Conservation (phyloP, 2,329 filamentous ascomycete genomes). For the Mycocentrospora acerina region DNA sequence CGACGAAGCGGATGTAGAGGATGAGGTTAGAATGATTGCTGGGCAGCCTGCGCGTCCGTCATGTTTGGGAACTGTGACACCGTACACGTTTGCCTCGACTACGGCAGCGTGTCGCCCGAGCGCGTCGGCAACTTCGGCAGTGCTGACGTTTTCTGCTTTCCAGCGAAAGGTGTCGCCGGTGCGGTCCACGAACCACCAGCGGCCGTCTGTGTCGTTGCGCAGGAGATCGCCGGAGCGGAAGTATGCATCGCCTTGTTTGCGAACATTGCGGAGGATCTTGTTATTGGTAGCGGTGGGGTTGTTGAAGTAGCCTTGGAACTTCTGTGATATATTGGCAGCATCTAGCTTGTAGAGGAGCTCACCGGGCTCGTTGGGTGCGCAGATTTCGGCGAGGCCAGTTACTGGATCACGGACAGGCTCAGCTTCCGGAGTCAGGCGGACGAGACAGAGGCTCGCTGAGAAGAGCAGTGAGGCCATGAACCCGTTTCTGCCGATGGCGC, state of each 20-base stretch:
- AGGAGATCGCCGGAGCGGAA: slow-evolving; percentile 42
- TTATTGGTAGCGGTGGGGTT: slow-evolving; percentile 35
- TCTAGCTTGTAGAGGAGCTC: slow-evolving; percentile 61
- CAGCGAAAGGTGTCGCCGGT: slow-evolving; percentile 45
- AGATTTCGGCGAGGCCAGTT: slow-evolving; percentile 66
- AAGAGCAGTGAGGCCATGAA: slow-evolving; percentile 56
- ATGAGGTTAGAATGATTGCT: slow-evolving; percentile 38
- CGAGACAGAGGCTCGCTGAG: slow-evolving; percentile 59
- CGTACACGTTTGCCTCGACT: slow-evolving; percentile 49
- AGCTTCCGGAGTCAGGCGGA: slow-evolving; percentile 66
- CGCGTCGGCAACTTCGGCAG: slow-evolving; percentile 47
- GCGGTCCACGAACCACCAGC: slow-evolving; percentile 43
- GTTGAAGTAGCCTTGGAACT: slow-evolving; percentile 66
- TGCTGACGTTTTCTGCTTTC: slow-evolving; percentile 51
- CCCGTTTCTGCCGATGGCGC: slow-evolving; percentile 72
- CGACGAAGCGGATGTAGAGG: slow-evolving; percentile 5
- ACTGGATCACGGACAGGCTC: slow-evolving; percentile 64
- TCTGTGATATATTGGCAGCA: slow-evolving; percentile 46
- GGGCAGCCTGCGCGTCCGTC: slow-evolving; percentile 51
- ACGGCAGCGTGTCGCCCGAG: slow-evolving; percentile 43
- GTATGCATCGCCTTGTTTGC: slow-evolving; percentile 39
- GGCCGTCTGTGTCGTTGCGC: slow-evolving; percentile 31
- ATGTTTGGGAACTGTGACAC: slow-evolving; percentile 46
- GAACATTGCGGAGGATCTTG: slow-evolving; percentile 39
- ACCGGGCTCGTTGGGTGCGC: slow-evolving; percentile 64